Percentiles rank a stretch among this genome's conserved stretches.
These are phyloP conservation scores for Adansonia digitata DNA, from an alignment of 345 rosid genomes.

Conservation along the genomic window DNA sequence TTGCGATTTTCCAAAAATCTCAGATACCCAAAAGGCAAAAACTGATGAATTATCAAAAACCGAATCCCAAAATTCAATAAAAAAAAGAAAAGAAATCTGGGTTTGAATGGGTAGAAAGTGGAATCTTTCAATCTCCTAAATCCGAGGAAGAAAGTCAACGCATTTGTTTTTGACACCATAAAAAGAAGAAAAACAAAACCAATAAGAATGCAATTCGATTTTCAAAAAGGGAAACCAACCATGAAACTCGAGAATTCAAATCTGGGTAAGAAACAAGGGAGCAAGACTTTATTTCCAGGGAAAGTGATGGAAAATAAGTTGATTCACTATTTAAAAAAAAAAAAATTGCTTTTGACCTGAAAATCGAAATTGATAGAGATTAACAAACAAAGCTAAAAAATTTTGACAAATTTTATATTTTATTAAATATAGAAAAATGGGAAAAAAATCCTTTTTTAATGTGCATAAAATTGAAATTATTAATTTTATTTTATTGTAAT, in stretches of 20 bases:
- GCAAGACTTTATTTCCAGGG: background rate
- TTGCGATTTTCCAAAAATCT: background rate
- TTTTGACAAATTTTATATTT: background rate
- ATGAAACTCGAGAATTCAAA: background rate
- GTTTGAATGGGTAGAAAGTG: background rate
- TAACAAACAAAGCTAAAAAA: background rate
- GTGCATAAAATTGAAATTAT: no score
- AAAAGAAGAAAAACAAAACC: no score
- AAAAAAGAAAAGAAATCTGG: background rate
- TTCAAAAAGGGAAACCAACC: background rate
- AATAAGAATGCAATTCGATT: background rate
- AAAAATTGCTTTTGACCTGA: background rate
- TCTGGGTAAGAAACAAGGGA: background rate
- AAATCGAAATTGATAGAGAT: background rate
- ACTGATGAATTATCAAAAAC: background rate
- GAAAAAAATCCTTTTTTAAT: no score
- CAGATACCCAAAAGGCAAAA: background rate
- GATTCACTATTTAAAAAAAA: background rate
- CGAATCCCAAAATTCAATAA: background rate
- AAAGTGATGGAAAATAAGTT: background rate
- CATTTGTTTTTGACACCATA: background rate
- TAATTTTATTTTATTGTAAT: no score
- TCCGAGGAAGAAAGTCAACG: background rate
- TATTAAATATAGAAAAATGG: background rate
- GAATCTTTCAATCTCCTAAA: background rate